Evolutionary conservation across 2,329 filamentous ascomycete genomes (phyloP).

Genomic region (Alternaria hordeiaustralica): DNA sequence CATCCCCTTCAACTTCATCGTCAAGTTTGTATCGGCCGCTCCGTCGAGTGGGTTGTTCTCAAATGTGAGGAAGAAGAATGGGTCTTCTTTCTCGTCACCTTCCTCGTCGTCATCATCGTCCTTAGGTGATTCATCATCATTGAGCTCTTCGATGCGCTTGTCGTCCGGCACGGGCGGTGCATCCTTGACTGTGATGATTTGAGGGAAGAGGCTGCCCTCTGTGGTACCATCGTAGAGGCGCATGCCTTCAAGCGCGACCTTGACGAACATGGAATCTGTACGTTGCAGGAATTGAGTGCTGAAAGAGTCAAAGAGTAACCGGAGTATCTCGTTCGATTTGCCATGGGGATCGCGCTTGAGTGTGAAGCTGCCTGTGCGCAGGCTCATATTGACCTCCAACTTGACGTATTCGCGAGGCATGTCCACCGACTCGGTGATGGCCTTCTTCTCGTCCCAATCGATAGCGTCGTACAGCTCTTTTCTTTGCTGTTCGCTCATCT

Average conservation of each 20-base stretch:
- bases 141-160: slow-evolving; percentile 56
- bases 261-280: slow-evolving; percentile 87
- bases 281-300: slow-evolving; percentile 87
- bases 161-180: slow-evolving; percentile 66
- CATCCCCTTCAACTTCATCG: slow-evolving; percentile 89
- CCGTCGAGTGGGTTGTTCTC: slow-evolving; percentile 95
- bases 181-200: slow-evolving; percentile 96
- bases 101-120: slow-evolving; percentile 54
- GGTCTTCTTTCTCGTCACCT: slow-evolving; percentile 64
- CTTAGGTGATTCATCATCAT: slow-evolving; percentile 55
- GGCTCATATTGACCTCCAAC: slow-evolving; percentile 86
- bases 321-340: slow-evolving; percentile 80
- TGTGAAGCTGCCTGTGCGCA: slow-evolving; percentile 97
- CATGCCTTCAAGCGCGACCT: slow-evolving; percentile 89
- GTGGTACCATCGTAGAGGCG: slow-evolving; percentile 97
- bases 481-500: slow-evolving; percentile 93
- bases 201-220: slow-evolving; percentile 85
- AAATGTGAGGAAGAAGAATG: slow-evolving; percentile 90
- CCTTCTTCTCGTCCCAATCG: slow-evolving; percentile 97
- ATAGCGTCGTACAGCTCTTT: slow-evolving; percentile 98
- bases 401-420: slow-evolving; percentile 90
- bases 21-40: slow-evolving; percentile 88
- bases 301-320: slow-evolving; percentile 93
- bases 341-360: slow-evolving; percentile 83
- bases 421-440: slow-evolving; percentile 85